Conservation (phyloP, 2,329 filamentous ascomycete species). For the Cercospora zeae-maydis region DNA sequence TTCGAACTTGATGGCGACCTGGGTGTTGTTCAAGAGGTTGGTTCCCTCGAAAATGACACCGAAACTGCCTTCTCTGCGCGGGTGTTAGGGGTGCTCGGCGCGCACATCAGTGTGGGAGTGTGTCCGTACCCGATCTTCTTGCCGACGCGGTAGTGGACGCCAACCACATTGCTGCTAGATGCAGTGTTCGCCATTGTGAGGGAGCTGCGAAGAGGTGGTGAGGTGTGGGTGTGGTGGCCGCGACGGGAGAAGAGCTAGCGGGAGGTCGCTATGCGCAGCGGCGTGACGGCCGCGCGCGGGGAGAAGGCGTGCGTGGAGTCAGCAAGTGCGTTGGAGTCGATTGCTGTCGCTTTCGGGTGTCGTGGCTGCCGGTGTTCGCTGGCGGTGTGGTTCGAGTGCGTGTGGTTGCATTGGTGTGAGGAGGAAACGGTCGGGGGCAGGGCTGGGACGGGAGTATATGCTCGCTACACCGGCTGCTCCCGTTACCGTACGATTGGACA, state of each 20-base stretch:
- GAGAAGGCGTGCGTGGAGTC: background rate
- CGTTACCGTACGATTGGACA: background rate
- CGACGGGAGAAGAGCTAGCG: background rate
- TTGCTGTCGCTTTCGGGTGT: background rate
- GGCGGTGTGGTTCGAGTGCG: background rate
- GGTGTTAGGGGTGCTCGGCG: slow-evolving; percentile 17
- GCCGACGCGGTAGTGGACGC: slow-evolving; percentile 96
- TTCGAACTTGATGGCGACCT: slow-evolving; percentile 99
- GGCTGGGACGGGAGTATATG: background rate
- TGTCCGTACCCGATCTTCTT: slow-evolving; percentile 79
- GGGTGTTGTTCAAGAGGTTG: slow-evolving; percentile 97
- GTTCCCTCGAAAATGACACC: slow-evolving; percentile 99
- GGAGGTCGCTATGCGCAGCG: slow-evolving; percentile 3
- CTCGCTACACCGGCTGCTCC: background rate
- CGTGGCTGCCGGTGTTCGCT: background rate
- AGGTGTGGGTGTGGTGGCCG: slow-evolving; percentile 3
- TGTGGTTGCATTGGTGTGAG: slow-evolving; percentile 1
- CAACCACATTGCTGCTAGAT: slow-evolving; percentile 78
- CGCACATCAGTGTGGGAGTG: slow-evolving; percentile 1
- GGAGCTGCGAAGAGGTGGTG: background rate
- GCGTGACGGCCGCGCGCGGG: slow-evolving; percentile 1
- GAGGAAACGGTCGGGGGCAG: slow-evolving; percentile 3
- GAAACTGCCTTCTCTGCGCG: slow-evolving; percentile 74
- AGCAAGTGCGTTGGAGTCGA: background rate
- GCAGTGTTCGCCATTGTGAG: slow-evolving; percentile 12